Evolutionary conservation across 2,329 filamentous ascomycete species (phyloP), one percentile per base, ranked within the genome.

Genomic region (Botrytis squamosa): DNA sequence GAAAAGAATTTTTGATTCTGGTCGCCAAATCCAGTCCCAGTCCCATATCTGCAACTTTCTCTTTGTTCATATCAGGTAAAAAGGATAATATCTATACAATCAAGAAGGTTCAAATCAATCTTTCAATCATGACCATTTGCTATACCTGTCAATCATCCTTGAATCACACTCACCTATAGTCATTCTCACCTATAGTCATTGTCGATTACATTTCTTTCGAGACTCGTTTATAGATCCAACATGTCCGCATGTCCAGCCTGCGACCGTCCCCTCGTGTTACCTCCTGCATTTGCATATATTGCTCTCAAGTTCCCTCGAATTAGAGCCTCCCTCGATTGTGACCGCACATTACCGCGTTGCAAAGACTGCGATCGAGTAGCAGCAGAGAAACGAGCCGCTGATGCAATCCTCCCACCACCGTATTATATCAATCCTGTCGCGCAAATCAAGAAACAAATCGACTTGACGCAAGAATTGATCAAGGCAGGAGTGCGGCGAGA

Each of bases 341-440:
- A 80, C 62, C 78, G 76, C 12, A 70, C 46, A 1, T 69, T 76
- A 29, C 73, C 73, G 16, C 75, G 77, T 33, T 81, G 79, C 73
- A 75, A 75, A 42, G 71, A 76, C 8, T 80, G 79, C 71, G 78
- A 80, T 46, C 71, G 76, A 8, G 62, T 74, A 33, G 72, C 70
- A 55, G 75, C 77, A 10, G 72, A 77, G 20, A 74, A 73, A 36
- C 60, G 64, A 33, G 75, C 74, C 14, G 72, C 75, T 7, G 70
- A 75, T 46, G 75, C 75, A 14, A 76, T 77, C 57, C 63, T 52
- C 18, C 74, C 76, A 20, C 73, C 72, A 18, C 74, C 75, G 25
- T 65, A 52, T 16, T 75, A 71, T 44, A 72, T 55, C 10, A 75
- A 76, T 46, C 57, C 70, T 2, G 69, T 77, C 16, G 70, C 73